Evolutionary conservation across 352 stramenopile genomes (phyloP).

Genomic region (Phytophthora nicotianae): DNA sequence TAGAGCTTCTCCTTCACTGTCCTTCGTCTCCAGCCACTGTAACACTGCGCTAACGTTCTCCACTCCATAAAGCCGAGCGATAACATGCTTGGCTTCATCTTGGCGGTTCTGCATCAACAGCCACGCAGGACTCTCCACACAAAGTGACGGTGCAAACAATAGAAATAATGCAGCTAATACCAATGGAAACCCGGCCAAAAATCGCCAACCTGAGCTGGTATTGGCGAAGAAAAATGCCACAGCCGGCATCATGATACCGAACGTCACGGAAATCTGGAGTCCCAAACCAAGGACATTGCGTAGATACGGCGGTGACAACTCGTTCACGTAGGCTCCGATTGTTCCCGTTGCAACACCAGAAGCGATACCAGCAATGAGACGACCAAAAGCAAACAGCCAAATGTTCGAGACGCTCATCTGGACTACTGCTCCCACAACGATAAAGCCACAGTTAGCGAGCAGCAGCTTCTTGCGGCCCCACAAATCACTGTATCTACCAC

Average conservation of each 20-base stretch:
- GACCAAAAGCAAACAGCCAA: constrained; percentile 38
- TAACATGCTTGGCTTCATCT: constrained; percentile 26
- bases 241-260: constrained; percentile 51
- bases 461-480: constrained; percentile 31
- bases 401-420: constrained; percentile 35
- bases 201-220: constrained; percentile 48
- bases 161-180: constrained; percentile 52
- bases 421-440: constrained; percentile 36
- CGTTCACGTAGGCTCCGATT: constrained; percentile 43
- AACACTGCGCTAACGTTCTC: constrained; percentile 30
- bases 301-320: constrained; percentile 42
- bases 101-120: constrained; percentile 33
- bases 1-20: constrained; percentile 15
- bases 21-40: constrained; percentile 11
- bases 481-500: constrained; percentile 34
- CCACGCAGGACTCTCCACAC: constrained; percentile 53
- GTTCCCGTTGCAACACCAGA: constrained; percentile 39
- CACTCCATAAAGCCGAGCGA: constrained; percentile 30
- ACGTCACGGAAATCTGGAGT: constrained; percentile 52
- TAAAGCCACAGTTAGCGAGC: constrained; percentile 36
- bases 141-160: constrained; percentile 41
- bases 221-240: constrained; percentile 62
- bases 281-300: constrained; percentile 35
- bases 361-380: constrained; percentile 46
- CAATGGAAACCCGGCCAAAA: constrained; percentile 49